Conservation (phyloP, 2,329 filamentous ascomycete genomes). For the Neopestalotiopsis rosae region DNA sequence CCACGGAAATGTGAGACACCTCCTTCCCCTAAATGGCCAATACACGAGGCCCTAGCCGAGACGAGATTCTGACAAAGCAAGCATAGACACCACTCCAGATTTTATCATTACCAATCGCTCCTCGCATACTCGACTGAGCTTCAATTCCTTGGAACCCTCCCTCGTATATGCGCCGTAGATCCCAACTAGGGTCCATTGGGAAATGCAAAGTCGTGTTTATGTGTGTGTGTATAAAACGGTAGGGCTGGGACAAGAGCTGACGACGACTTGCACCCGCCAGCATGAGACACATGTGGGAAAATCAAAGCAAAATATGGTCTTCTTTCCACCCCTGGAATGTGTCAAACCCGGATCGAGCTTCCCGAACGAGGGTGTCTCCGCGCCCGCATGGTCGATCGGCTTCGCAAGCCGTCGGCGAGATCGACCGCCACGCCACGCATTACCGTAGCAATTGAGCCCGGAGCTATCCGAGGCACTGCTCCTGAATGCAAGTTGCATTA, state of each 20-base stretch:
- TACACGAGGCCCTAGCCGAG: no score
- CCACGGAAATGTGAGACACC: no score
- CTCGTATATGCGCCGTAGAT: no score
- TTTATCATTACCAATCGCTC: no score
- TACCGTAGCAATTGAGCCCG: neutral
- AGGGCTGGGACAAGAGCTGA: neutral
- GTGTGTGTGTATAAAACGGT: neutral
- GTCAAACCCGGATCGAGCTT: neutral
- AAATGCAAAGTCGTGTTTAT: neutral
- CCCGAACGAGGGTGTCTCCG: neutral
- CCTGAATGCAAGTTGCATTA: neutral
- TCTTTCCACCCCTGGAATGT: neutral
- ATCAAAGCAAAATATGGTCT: neutral
- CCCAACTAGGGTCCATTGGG: no score
- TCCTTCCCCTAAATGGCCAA: no score
- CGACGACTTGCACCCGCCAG: neutral
- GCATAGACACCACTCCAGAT: no score
- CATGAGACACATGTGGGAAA: neutral
- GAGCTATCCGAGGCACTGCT: neutral
- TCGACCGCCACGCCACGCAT: neutral
- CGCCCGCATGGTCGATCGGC: conserved; percentile 1
- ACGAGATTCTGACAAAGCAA: no score
- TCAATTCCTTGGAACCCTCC: no score
- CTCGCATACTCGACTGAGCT: no score
- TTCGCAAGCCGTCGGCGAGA: conserved; percentile 1